Evolutionary conservation across 371 early-diverging fungal genomes (phyloP), one percentile per base, ranked within the genome.

Genomic region (Parasitella parasitica): DNA sequence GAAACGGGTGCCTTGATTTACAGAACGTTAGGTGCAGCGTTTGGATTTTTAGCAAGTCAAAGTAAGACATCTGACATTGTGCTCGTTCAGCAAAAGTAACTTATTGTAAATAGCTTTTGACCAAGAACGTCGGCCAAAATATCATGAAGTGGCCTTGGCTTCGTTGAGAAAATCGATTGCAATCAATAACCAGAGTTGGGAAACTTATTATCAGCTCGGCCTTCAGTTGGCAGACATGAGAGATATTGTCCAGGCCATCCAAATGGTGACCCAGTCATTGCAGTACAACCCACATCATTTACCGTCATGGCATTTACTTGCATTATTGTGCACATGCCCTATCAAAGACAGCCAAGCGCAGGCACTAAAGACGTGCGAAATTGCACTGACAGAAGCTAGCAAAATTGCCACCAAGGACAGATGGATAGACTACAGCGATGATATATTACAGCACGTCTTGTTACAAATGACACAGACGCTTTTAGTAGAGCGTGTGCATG

Each of bases 251-350:
- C 78, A 81, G 30, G 94, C 96, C 4, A 84, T 91, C 3, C 63
- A 64, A 11, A 63, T 77, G 4, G 75, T 90, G 13, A 89, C 86
- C 39, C 75, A 85, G 32, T 84, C 92, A 1, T 58, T 95, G 11
- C 71, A 73, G 34, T 51, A 85, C 36, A 85, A 93, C 28, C 65
- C 90, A 0, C 56, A 68, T 0, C 79, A 89, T 61, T 77, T 90
- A 16, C 84, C 90, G 5, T 90, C 94, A 1, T 97, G 95, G 94
- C 93, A 97, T 70, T 72, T 97, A 24, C 69, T 97, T 18, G 89
- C 86, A 0, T 77, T 96, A 39, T 67, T 93, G 20, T 78, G 90
- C 15, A 88, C 92, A 2, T 84, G 88, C 16, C 77, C 78, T 16
- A 54, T 58, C 5, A 74, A 69, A 38, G 59, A 67, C 16, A 69